These are phyloP conservation scores for Zygosaccharomyces lentus DNA, from an alignment of 805 yeast genomes.

Conservation along the genomic window DNA sequence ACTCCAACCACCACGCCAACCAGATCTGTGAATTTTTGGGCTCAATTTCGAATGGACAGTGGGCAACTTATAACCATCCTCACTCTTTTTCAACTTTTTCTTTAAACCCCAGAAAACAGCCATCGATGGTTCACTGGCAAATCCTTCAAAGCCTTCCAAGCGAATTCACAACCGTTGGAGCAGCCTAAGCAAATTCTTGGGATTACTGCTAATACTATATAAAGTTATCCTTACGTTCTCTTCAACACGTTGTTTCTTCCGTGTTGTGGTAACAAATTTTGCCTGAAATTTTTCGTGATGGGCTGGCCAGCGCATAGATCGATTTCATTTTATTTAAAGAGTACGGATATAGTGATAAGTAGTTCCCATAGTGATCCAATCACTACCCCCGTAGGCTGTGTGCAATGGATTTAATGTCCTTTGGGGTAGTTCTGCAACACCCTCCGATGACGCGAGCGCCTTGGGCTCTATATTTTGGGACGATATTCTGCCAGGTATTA, in stretches of 20 bases:
- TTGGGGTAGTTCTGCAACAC: conserved; percentile 68
- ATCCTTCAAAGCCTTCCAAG: neutral
- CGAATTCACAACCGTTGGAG: neutral
- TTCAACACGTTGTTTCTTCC: conserved; percentile 13
- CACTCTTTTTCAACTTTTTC: conserved; percentile 10
- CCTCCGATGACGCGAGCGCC: conserved; percentile 62
- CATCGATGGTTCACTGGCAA: conserved; percentile 3
- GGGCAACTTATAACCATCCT: conserved; percentile 14
- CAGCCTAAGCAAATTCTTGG: neutral
- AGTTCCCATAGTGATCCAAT: neutral
- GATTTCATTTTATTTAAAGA: neutral
- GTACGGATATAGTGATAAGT: neutral
- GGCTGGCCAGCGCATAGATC: conserved; percentile 3
- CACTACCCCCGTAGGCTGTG: neutral
- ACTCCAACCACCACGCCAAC: neutral
- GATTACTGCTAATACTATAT: neutral
- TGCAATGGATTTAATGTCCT: conserved; percentile 28
- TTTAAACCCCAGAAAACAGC: conserved; percentile 10
- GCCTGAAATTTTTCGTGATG: conserved; percentile 8
- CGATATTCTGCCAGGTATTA: neutral
- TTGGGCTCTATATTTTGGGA: conserved; percentile 36
- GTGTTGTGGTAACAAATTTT: conserved; percentile 2
- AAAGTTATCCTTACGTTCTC: neutral
- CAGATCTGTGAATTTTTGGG: conserved; percentile 6
- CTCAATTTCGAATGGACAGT: conserved; percentile 14